phyloP scores from a whole-genome alignment of 1,284 basidiomycete species.

The Boletus semigastroideus region DNA sequence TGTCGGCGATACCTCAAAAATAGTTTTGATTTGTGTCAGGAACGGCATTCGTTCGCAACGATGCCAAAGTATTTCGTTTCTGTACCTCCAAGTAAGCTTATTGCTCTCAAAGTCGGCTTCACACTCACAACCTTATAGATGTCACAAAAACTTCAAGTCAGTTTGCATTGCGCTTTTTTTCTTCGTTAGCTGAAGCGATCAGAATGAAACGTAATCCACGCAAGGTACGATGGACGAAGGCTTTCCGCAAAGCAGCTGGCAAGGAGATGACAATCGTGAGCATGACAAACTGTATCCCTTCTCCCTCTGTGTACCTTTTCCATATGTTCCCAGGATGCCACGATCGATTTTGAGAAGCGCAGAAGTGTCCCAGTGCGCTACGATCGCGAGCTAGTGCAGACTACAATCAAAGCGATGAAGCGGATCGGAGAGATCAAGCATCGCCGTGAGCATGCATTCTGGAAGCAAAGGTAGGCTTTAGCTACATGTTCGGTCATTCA shows the following conservation, averaged over 20 bases:
- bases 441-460: constrained; percentile 95
- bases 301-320: neutral
- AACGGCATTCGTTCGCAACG: constrained; percentile 93
- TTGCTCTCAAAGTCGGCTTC: constrained; percentile 3
- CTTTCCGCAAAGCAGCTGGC: constrained; percentile 97
- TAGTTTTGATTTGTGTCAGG: constrained; percentile 43
- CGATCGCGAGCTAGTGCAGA: constrained; percentile 91
- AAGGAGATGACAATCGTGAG: constrained; percentile 99
- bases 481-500: neutral
- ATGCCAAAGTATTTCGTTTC: constrained; percentile 95
- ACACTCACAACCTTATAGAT: constrained; percentile 47
- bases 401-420: constrained; percentile 98
- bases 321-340: constrained; percentile 80
- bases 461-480: constrained; percentile 78
- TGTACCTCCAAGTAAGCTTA: constrained; percentile 88
- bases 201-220: constrained; percentile 99
- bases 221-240: constrained; percentile 99
- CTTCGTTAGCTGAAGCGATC: constrained; percentile 6
- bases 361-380: constrained; percentile 98
- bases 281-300: constrained; percentile 7
- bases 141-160: constrained; percentile 98
- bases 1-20: neutral
- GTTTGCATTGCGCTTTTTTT: constrained; percentile 11
- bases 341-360: constrained; percentile 99
- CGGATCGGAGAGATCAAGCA: constrained; percentile 91